These are phyloP conservation scores for Trametes sp. DNA, from an alignment of 1,284 basidiomycete genomes.

Conservation along the genomic window DNA sequence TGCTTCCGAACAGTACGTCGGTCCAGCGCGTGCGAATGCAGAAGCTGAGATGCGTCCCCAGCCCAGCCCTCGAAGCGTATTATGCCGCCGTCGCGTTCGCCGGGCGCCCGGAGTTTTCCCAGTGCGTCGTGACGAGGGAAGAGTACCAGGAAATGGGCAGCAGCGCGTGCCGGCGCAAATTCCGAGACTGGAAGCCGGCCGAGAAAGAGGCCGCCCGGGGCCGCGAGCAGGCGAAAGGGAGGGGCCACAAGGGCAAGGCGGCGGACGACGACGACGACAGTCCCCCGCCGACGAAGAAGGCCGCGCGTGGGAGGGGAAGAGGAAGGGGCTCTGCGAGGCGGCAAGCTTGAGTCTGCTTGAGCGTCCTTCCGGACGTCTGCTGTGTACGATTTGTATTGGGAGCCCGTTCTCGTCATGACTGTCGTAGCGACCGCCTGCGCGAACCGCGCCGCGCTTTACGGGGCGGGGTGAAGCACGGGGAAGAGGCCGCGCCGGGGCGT, in stretches of 20 bases:
- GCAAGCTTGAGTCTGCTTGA: slow-evolving; percentile 24
- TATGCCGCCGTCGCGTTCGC: slow-evolving; percentile 70
- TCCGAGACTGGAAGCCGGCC: slow-evolving; percentile 53
- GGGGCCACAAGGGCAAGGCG: slow-evolving; percentile 25
- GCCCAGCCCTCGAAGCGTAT: slow-evolving; percentile 81
- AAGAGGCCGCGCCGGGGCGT: slow-evolving; percentile 17
- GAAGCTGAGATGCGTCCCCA: slow-evolving; percentile 40
- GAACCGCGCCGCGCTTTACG: slow-evolving; percentile 3
- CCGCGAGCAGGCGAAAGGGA: slow-evolving; percentile 29
- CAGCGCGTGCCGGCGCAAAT: slow-evolving; percentile 74
- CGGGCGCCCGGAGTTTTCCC: slow-evolving; percentile 56
- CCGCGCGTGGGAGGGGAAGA: slow-evolving; percentile 30
- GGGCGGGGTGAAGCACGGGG: slow-evolving; percentile 9
- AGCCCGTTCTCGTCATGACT: slow-evolving; percentile 9
- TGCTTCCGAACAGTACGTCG: slow-evolving; percentile 74
- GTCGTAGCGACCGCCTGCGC: slow-evolving; percentile 9
- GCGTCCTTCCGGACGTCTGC: slow-evolving; percentile 14
- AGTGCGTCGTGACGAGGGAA: slow-evolving; percentile 69
- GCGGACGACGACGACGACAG: slow-evolving; percentile 32
- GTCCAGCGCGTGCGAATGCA: slow-evolving; percentile 8
- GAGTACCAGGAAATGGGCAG: slow-evolving; percentile 88
- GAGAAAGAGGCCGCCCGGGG: slow-evolving; percentile 29
- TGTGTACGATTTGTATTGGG: slow-evolving; percentile 11
- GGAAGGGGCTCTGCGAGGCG: slow-evolving; percentile 27
- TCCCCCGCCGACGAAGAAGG: slow-evolving; percentile 29